Evolutionary conservation across 1,284 basidiomycete genomes (phyloP).

Genomic region (Cryptococcus jaspeensis): DNA sequence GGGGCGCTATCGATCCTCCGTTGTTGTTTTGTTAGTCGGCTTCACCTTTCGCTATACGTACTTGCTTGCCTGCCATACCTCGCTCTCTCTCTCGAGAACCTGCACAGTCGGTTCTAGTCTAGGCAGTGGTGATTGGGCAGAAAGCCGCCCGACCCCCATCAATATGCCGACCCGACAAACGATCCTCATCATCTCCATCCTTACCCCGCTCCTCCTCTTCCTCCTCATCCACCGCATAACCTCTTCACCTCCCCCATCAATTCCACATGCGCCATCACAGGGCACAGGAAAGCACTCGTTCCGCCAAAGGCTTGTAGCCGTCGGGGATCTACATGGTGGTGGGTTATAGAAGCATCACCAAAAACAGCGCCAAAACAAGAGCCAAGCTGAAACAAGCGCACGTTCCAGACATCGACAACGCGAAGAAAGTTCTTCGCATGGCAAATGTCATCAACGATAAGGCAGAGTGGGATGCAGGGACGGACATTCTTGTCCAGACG

Average conservation of each 20-base stretch:
- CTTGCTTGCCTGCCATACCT: too few relatives aligned
- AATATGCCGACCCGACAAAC: constrained; percentile 12
- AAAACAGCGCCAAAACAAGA: neutral
- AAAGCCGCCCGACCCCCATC: too few relatives aligned
- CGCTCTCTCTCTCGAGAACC: too few relatives aligned
- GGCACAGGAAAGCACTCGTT: constrained; percentile 18
- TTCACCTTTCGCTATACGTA: too few relatives aligned
- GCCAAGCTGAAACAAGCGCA: neutral
- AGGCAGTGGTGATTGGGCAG: too few relatives aligned
- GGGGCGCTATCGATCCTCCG: too few relatives aligned
- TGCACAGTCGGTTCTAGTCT: too few relatives aligned
- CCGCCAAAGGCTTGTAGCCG: constrained; percentile 58
- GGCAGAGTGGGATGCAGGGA: constrained; percentile 71
- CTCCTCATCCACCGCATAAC: constrained; percentile 8
- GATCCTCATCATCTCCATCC: constrained; percentile 4
- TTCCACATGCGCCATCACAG: constrained; percentile 10
- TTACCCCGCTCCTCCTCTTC: constrained; percentile 8
- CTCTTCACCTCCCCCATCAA: neutral
- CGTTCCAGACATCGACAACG: constrained; percentile 17
- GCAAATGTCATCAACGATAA: constrained; percentile 65
- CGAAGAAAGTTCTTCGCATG: constrained; percentile 64
- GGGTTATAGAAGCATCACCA: constrained; percentile 6
- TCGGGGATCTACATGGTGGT: constrained; percentile 77
- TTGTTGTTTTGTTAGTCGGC: too few relatives aligned
- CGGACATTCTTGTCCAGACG: constrained; percentile 84